phyloP scores from a whole-genome alignment of 23 red algal genomes.

The Gracilaria gracilis region DNA sequence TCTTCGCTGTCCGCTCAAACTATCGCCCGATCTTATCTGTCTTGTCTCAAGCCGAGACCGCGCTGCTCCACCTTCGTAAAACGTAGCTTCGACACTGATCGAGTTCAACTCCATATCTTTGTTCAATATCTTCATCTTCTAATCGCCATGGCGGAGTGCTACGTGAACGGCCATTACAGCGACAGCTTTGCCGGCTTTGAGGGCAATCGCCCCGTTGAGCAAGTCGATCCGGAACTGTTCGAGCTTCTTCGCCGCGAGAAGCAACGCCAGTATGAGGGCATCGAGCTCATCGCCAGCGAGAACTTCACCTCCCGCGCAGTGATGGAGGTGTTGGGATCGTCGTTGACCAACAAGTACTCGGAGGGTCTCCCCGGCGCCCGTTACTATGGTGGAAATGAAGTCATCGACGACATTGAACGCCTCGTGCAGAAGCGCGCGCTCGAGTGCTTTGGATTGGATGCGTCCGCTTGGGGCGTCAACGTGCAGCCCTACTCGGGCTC shows the following conservation, averaged over 20 bases:
- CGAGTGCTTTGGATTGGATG: conserved; percentile 82
- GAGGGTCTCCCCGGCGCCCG: conserved; percentile 95
- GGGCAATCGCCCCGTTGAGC: conserved; percentile 69
- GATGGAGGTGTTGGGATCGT: conserved; percentile 88
- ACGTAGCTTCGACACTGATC: too few relatives aligned
- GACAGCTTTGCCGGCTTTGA: conserved; percentile 72
- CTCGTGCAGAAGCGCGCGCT: conserved; percentile 94
- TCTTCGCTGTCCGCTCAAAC: neutral
- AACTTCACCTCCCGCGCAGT: conserved; percentile 98
- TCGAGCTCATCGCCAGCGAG: conserved; percentile 99
- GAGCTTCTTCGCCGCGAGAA: conserved; percentile 89
- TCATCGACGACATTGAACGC: conserved; percentile 95
- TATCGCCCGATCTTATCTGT: too few relatives aligned
- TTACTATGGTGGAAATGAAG: conserved; percentile 99
- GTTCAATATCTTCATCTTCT: neutral
- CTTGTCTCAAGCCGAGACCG: too few relatives aligned
- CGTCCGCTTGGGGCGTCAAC: conserved; percentile 93
- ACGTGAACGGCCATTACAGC: conserved; percentile 77
- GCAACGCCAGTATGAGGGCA: conserved; percentile 87
- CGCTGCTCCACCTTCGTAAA: too few relatives aligned
- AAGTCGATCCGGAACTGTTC: conserved; percentile 90
- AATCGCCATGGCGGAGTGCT: conserved; percentile 81
- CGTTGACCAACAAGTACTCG: conserved; percentile 99
- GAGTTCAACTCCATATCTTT: too few relatives aligned
- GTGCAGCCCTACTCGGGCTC: conserved; percentile 99